Evolutionary conservation across 2,329 filamentous ascomycete species (phyloP), one percentile per base, ranked within the genome.

Genomic region (Diplodia scrobiculata): DNA sequence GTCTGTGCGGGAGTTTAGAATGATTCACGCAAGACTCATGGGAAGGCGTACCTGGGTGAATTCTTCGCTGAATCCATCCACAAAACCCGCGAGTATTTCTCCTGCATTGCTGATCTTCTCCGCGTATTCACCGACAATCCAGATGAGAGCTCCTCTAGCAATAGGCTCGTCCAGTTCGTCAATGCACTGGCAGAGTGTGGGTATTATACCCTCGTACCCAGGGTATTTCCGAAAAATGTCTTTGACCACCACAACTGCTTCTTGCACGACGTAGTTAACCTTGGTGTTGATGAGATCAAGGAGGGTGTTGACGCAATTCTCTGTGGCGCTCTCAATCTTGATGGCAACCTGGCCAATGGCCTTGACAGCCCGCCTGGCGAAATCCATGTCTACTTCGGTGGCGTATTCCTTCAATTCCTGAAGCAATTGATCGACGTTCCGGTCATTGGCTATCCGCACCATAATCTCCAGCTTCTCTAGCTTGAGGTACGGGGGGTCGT

Each of bases 31-130:
- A 34, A 27, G 27, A 5, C n/a, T 10, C 2, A 10, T 14, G 7
- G 17, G 38, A 7, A 13, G 14, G 36, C 64, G 3, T 76, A 91
- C 90, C 83, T 96, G 94, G 63, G 93, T 95, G 75, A 97, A 98
- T 77, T 99, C 95, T 76, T 98, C 95, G 77, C 91, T 90, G 77
- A 99, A 98, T 0, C 88, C 89, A 66, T 98, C 95, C 13, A 97
- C 94, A 74, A 99, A 99, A 19, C 90, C 89, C 63, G 88, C 85
- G 67, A 99, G 79, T 69, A 99, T 98, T 71, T 98, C 92, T 69
- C 93, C 92, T n/a, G 95, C 95, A 73, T 99, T 98, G 80, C 87
- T 96, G 74, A 99, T 99, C 84, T 99, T 99, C 82, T 99, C 95
- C 0, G 95, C 95, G 76, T 99, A 99, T 77, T 99, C 95, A 71